These are phyloP conservation scores for Termitomyces sp. DNA, from an alignment of 768 basidiomycete genomes.

Conservation along the genomic window DNA sequence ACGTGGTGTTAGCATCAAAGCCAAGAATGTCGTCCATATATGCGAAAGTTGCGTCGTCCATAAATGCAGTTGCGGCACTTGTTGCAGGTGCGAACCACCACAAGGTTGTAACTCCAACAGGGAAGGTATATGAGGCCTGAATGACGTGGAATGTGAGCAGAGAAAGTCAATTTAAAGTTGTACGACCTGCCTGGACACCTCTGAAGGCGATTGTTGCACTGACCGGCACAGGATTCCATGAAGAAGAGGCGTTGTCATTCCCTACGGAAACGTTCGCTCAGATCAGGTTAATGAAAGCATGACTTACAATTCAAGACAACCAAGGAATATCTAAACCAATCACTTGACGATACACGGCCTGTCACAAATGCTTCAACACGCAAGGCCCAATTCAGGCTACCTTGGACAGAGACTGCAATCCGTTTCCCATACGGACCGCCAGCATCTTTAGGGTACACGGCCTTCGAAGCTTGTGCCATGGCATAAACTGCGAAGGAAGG, in stretches of 20 bases:
- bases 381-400: slow-evolving; percentile 51
- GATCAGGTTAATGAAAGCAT: neutral
- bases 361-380: slow-evolving; percentile 67
- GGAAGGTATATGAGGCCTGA: slow-evolving; percentile 70
- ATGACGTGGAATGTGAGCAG: neutral
- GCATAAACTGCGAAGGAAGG: slow-evolving; percentile 43
- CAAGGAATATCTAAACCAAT: slow-evolving; percentile 62
- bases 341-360: slow-evolving; percentile 41
- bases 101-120: slow-evolving; percentile 62
- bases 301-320: slow-evolving; percentile 68
- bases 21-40: neutral
- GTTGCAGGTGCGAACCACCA: slow-evolving; percentile 39
- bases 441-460: slow-evolving; percentile 60
- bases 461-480: slow-evolving; percentile 74
- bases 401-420: slow-evolving; percentile 59
- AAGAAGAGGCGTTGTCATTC: slow-evolving; percentile 43
- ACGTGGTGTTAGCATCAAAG: slow-evolving; percentile 9
- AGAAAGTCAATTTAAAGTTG: neutral
- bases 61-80: neutral
- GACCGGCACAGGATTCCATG: slow-evolving; percentile 54
- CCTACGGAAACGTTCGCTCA: slow-evolving; percentile 18
- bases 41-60: neutral
- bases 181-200: slow-evolving; percentile 45
- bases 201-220: slow-evolving; percentile 59
- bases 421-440: slow-evolving; percentile 68